Conservation (phyloP, 1,139 yeast species). For the Candida anutae region DNA sequence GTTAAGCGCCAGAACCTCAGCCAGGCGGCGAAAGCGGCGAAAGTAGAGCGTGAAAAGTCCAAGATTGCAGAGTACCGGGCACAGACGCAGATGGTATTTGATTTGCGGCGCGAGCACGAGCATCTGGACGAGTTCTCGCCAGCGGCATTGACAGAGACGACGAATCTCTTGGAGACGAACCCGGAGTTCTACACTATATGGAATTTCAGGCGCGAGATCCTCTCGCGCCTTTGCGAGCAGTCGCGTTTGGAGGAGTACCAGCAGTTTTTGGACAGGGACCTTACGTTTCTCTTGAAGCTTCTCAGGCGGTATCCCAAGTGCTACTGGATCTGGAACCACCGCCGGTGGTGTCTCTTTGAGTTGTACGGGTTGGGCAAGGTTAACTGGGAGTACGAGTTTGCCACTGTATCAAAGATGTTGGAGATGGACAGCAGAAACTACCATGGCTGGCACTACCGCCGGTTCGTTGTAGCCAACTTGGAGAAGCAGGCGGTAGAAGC, state of each 20-base stretch:
- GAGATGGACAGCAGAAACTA: slow-evolving; percentile 73
- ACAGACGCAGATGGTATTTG: slow-evolving; percentile 37
- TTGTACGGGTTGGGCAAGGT: slow-evolving; percentile 37
- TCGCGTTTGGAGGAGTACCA: slow-evolving; percentile 5
- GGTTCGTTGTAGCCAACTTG: slow-evolving; percentile 54
- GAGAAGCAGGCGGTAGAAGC: slow-evolving; percentile 25
- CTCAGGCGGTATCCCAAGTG: slow-evolving; percentile 73
- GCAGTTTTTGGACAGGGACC: slow-evolving; percentile 47
- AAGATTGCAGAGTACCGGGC: slow-evolving; percentile 49
- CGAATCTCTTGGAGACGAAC: slow-evolving; percentile 52
- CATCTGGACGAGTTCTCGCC: slow-evolving; percentile 12
- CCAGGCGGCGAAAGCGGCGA: slow-evolving; percentile 47
- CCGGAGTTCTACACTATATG: slow-evolving; percentile 89
- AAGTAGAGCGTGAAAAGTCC: slow-evolving; percentile 44
- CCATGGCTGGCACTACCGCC: slow-evolving; percentile 94
- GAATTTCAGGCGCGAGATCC: slow-evolving; percentile 79
- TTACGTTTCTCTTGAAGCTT: slow-evolving; percentile 50
- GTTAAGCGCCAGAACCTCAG: slow-evolving; percentile 54
- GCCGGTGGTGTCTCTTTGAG: slow-evolving; percentile 70
- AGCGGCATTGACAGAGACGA: slow-evolving; percentile 39
- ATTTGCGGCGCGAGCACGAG: slow-evolving; percentile 16
- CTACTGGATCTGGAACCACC: slow-evolving; percentile 95
- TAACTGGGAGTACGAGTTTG: slow-evolving; percentile 65
- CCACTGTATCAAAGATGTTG: slow-evolving; percentile 59
- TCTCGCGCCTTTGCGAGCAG: slow-evolving; percentile 25